Percentiles rank a stretch among this genome's conserved stretches.
These are phyloP conservation scores for Fusarium anthophilum DNA, from an alignment of 2,329 filamentous ascomycete genomes.

Conservation along the genomic window DNA sequence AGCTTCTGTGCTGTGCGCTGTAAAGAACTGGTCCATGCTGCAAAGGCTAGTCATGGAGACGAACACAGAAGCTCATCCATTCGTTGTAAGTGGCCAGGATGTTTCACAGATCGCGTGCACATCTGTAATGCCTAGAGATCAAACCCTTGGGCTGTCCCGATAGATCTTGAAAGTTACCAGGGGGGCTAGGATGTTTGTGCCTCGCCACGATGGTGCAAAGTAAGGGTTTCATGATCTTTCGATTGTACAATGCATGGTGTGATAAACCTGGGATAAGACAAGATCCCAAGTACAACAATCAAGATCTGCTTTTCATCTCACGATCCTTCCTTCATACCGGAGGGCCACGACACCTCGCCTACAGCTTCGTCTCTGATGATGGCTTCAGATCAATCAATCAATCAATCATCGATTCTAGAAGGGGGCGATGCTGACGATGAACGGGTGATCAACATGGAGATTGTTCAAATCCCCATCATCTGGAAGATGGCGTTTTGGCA, in stretches of 20 bases:
- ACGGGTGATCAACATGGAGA: slow-evolving; percentile 24
- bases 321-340: background rate
- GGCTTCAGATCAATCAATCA: background rate
- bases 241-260: background rate
- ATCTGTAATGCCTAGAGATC: background rate
- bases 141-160: background rate
- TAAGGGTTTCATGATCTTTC: background rate
- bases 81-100: background rate
- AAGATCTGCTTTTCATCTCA: background rate
- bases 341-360: background rate
- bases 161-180: background rate
- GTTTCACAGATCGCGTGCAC: background rate
- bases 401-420: background rate
- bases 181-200: background rate
- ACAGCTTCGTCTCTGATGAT: background rate
- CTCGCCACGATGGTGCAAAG: background rate
- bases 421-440: background rate
- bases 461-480: slow-evolving; percentile 9
- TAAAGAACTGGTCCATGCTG: background rate
- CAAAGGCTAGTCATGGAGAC: background rate
- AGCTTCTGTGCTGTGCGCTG: background rate
- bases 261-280: background rate
- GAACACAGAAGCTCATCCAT: background rate
- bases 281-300: slow-evolving; percentile 5
- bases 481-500: background rate